A percentile compares a stretch with the other conserved stretches of the same genome.
Conservation (phyloP, 2,329 filamentous ascomycete species). For the Lasiodiplodia theobromae region DNA sequence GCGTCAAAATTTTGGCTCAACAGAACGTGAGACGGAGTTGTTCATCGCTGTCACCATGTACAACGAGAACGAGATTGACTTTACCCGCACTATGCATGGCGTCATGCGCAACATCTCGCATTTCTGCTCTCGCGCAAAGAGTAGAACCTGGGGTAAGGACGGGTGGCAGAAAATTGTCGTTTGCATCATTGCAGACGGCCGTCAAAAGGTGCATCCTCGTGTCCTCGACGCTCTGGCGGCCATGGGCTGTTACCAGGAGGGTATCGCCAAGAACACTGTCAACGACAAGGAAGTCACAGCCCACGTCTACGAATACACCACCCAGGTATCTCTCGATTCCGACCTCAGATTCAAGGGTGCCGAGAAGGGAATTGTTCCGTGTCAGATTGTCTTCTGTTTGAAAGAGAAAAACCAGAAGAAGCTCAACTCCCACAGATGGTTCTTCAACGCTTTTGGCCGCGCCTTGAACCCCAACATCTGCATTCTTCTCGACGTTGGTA, state of each 20-base stretch:
- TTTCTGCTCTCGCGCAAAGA: slow-evolving; percentile 91
- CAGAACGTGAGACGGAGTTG: slow-evolving; percentile 87
- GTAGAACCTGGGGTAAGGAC: slow-evolving; percentile 93
- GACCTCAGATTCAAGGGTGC: slow-evolving; percentile 99
- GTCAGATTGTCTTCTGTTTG: slow-evolving; percentile 97
- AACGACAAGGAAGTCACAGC: slow-evolving; percentile 95
- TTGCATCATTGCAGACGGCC: slow-evolving; percentile 92
- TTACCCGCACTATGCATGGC: slow-evolving; percentile 97
- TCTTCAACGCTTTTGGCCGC: slow-evolving; percentile 96
- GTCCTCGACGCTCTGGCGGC: slow-evolving; percentile 94
- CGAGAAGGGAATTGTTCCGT: slow-evolving; percentile 97
- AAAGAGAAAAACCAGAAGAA: slow-evolving; percentile 99
- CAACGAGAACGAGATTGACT: slow-evolving; percentile 96
- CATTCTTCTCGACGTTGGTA: slow-evolving; percentile 95
- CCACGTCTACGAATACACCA: slow-evolving; percentile 98
- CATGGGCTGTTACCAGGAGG: slow-evolving; percentile 97
- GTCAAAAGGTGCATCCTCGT: slow-evolving; percentile 89
- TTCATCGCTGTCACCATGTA: slow-evolving; percentile 99
- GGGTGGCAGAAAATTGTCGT: slow-evolving; percentile 99
- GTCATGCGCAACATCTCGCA: slow-evolving; percentile 98
- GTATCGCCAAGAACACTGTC: slow-evolving; percentile 98
- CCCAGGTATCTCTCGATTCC: slow-evolving; percentile 92
- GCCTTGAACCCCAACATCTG: slow-evolving; percentile 95
- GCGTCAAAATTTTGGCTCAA: slow-evolving; percentile 86
- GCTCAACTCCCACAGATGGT: slow-evolving; percentile 98